Percentiles rank a stretch among this genome's conserved stretches.
Conservation (phyloP, 768 basidiomycete species). For the Mycena olivaceomarginata region DNA sequence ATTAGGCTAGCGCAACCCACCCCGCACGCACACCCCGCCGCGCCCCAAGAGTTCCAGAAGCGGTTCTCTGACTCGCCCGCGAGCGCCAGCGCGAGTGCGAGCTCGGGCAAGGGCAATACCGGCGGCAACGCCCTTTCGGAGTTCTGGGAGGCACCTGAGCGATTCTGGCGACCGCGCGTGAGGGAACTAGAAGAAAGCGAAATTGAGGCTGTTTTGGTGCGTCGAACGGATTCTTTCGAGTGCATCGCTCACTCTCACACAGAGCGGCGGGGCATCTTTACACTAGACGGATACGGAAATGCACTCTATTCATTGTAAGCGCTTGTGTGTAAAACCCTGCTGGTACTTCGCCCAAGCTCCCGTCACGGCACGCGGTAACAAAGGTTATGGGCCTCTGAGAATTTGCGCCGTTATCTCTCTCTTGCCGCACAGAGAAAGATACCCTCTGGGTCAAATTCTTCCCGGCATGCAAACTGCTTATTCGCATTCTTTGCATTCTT, state of each 20-base stretch:
- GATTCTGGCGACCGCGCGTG: conserved; percentile 72
- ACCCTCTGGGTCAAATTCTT: too few species aligned
- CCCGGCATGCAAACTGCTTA: too few species aligned
- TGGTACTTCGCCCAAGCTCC: too few species aligned
- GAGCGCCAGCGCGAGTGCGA: conserved; percentile 41
- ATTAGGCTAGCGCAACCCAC: conserved; percentile 55
- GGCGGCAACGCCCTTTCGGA: conserved; percentile 51
- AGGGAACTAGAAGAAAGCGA: conserved; percentile 73
- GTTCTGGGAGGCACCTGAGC: conserved; percentile 83
- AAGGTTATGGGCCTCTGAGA: too few species aligned
- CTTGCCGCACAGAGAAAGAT: too few species aligned
- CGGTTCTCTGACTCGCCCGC: conserved; percentile 63
- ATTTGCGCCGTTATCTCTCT: too few species aligned
- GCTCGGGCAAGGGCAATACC: conserved; percentile 34
- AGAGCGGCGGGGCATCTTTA: conserved; percentile 85
- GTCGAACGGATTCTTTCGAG: conserved; percentile 44
- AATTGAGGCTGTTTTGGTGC: conserved; percentile 81
- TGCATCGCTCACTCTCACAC: conserved; percentile 31
- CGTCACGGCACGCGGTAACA: too few species aligned
- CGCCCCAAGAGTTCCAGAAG: conserved; percentile 76
- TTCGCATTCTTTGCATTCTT: too few species aligned
- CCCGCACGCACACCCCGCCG: conserved; percentile 78
- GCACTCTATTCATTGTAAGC: conserved; percentile 22
- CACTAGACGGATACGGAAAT: conserved; percentile 36
- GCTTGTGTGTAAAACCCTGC: too few species aligned